Percentiles rank a stretch among this genome's conserved stretches.
Evolutionary conservation across 441 rosid species (phyloP).

Genomic region (Capsella rubella): DNA sequence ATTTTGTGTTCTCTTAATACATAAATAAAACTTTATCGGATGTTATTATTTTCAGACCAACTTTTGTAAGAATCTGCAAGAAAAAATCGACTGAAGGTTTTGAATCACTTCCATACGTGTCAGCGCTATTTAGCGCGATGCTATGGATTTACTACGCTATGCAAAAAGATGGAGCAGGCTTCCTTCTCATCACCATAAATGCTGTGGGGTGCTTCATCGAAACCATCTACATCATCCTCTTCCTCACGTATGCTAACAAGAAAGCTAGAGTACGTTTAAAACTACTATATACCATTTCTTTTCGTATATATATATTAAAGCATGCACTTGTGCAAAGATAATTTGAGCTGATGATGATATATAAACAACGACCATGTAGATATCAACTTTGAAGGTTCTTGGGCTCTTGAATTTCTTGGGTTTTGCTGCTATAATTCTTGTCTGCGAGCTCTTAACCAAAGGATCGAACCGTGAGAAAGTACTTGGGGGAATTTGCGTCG

Average conservation of each 20-base stretch:
- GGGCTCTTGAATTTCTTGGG: conserved; percentile 51
- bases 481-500: conserved; percentile 56
- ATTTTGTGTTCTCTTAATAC: neutral
- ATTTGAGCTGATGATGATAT: neutral
- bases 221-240: conserved; percentile 56
- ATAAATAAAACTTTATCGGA: neutral
- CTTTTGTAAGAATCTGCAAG: conserved; percentile 59
- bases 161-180: conserved; percentile 50
- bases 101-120: conserved; percentile 59
- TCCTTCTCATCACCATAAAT: conserved; percentile 66
- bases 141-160: conserved; percentile 70
- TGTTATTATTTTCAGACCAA: conserved; percentile 48
- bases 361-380: conserved; percentile 43
- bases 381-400: conserved; percentile 53
- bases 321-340: neutral
- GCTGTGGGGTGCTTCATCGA: conserved; percentile 63
- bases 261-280: conserved; percentile 53
- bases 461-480: conserved; percentile 47
- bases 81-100: conserved; percentile 69
- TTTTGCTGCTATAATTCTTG: conserved; percentile 45
- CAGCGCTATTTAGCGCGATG: conserved; percentile 61
- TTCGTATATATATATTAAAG: neutral
- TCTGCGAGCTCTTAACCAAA: conserved; percentile 50
- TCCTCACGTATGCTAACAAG: conserved; percentile 57
- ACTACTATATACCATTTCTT: neutral